Base-by-base conservation (phyloP, 306 rosid genomes). In the Trifolium subterraneum region DNA sequence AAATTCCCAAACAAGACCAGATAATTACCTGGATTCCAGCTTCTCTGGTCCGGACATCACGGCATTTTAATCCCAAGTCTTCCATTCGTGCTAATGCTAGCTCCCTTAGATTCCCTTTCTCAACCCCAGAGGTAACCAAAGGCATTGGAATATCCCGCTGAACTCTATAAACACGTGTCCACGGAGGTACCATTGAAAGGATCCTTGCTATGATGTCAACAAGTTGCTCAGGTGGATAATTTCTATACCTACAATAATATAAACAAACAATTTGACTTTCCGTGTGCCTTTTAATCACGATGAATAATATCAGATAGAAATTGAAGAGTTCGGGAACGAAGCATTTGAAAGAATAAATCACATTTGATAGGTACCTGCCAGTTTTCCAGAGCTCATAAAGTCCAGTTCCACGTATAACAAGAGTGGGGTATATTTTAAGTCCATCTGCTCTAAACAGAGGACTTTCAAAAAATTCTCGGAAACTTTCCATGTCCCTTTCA, bases 101-200 rank as follows among this genome's bases (percentile, higher is more conserved):
- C 88, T 92, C 97, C 79, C 97, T 81, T 47, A 94, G 90, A 75
- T 94, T 94, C 73, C 99, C 99, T 81, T 94, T 94, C 88, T 94
- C 99, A 42, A 94, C 97, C 72, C 97, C 97, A 76, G 99, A 94
- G 72, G 99, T 94, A 74, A 94, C 99, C 8, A 92, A 71, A 45
- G 99, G 99, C 99, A 94, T 94, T 36, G 99, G 99, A 84, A 94
- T 94, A 81, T 94, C 97, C 73, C 97, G 89, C 78, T 94, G 99
- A 71, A 94, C 99, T 85, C 99, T 90, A 88, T 94, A 94, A 56
- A 94, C 99, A 69, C 99, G 95, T 62, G 93, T 94, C 99, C 97
- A 94, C 2, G 99, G 99, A 22, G 97, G 99, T 68, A 94, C 99
- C 97, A 88, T 71, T 45, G 99, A 92, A 54, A 94, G 93, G 79